These are phyloP conservation scores for Mortierella alpina DNA, from an alignment of 192 early-diverging fungal species.

Conservation along the genomic window DNA sequence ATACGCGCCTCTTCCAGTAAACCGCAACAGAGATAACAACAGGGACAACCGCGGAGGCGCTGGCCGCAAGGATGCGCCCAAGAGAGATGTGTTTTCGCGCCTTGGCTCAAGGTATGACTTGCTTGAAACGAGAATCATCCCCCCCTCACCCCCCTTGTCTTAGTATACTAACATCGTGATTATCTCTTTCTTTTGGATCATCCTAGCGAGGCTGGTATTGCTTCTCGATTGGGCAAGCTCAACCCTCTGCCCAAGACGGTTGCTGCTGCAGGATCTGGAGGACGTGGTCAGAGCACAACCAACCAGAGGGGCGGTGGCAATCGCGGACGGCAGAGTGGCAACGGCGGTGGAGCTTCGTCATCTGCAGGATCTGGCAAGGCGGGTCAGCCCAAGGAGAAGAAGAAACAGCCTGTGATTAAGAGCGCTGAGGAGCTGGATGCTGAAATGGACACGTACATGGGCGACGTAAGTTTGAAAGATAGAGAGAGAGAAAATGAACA, in stretches of 20 bases:
- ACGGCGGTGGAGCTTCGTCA: background rate
- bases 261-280: conserved; percentile 1
- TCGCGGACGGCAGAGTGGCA: background rate
- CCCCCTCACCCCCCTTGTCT: too few species aligned
- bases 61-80: conserved; percentile 2
- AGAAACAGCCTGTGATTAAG: conserved; percentile 23
- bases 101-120: conserved; percentile 38
- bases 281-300: background rate
- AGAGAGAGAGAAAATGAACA: too few species aligned
- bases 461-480: conserved; percentile 22
- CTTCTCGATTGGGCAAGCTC: conserved; percentile 36
- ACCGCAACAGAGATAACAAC: conserved; percentile 19
- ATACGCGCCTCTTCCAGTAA: conserved; percentile 29
- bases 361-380: conserved; percentile 23
- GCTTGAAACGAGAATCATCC: background rate
- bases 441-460: conserved; percentile 71
- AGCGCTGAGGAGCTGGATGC: conserved; percentile 62
- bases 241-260: conserved; percentile 26
- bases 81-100: conserved; percentile 50
- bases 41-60: too few species aligned
- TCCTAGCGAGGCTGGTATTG: conserved; percentile 45
- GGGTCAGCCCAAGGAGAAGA: conserved; percentile 13
- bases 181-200: background rate
- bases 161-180: background rate
- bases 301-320: background rate